phyloP scores from a whole-genome alignment of 2,329 filamentous ascomycete genomes.

The Aspergillus tanneri region DNA sequence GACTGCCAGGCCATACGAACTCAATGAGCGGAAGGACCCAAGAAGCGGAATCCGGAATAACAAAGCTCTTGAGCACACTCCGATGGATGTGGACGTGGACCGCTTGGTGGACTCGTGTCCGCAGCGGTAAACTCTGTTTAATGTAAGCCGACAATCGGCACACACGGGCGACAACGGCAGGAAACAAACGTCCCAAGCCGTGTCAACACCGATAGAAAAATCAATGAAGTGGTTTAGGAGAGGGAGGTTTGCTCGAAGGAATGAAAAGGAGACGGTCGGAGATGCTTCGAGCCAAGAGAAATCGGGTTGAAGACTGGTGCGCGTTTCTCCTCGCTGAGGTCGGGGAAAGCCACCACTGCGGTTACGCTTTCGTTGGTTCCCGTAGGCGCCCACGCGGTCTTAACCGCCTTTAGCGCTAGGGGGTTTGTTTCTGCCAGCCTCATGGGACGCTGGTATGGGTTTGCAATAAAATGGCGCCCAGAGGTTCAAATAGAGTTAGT shows the following conservation, averaged over 20 bases:
- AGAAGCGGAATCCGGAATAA: slow-evolving; percentile 1
- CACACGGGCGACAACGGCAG: slow-evolving; percentile 22
- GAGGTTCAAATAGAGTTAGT: not conserved
- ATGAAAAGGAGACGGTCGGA: slow-evolving; percentile 10
- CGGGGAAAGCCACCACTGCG: slow-evolving; percentile 21
- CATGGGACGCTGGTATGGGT: not conserved
- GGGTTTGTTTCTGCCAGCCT: not conserved
- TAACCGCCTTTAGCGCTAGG: slow-evolving; percentile 29
- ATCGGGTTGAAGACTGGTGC: slow-evolving; percentile 13
- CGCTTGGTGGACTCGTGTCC: slow-evolving; percentile 16
- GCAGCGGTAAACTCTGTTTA: slow-evolving; percentile 20
- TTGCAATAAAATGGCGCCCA: too few species aligned
- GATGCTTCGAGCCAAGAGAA: slow-evolving; percentile 11
- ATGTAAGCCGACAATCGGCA: slow-evolving; percentile 20
- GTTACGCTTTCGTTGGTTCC: slow-evolving; percentile 21
- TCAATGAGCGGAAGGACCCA: slow-evolving; percentile 9
- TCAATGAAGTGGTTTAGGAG: slow-evolving; percentile 10
- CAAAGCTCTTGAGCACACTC: slow-evolving; percentile 7
- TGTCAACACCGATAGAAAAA: slow-evolving; percentile 19
- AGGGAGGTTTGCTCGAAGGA: slow-evolving; percentile 4
- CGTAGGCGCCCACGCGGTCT: slow-evolving; percentile 21
- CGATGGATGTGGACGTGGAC: slow-evolving; percentile 4
- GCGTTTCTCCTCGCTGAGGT: slow-evolving; percentile 20
- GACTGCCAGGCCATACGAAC: slow-evolving; percentile 68
- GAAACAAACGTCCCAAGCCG: slow-evolving; percentile 24